Evolutionary conservation across 176 grass and related monocot species (phyloP), one percentile per base, ranked within the genome.

Genomic region (Rhynchospora breviuscula): DNA sequence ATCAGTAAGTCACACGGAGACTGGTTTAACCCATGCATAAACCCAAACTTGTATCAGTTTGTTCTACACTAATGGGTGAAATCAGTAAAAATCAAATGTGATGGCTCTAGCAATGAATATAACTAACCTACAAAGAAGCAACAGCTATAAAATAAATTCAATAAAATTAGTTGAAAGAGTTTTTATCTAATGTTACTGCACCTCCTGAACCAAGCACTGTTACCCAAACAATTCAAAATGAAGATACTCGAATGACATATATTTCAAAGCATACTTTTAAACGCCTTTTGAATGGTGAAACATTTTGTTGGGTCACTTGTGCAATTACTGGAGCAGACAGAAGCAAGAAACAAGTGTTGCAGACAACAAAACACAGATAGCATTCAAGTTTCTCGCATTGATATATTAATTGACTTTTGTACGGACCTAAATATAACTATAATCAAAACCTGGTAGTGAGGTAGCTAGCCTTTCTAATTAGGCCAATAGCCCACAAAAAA

Each of bases 401-500:
- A 57, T 57, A 77, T 77, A 18, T 56, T 57, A 78, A 81, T 59
- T 62, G 79, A 63, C 46, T 15, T 63, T 57, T 81, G 79, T 47
- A 64, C 58, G 79, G 59, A 81, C 10, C 13, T 49, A 56, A 25
- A 33, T 22, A 57, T 75, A 51, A 40, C 35, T 40, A 40, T 25
- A 31, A 77, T 56, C 49, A 78, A 78, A 57, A 57, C 51, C 73
- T 33, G 13, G 6, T 2, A 52, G 70, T 75, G 23, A 51, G 22
- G 49, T 78, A 78, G 49, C 73, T 78, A 78, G 49, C 73, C 51
- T 78, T 57, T 57, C 10, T 57, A 35, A 78, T 78, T 78, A 57
- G 73, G 12, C 14, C 11, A 54, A 78, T 78, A 57, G 49, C 73
- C 23, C 25, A 31, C 3, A 57, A 80, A 60, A 40, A 40, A 2